Percentiles rank a stretch among this genome's conserved stretches.
phyloP scores from a whole-genome alignment of 202 grass and related monocot genomes.

The Saccharum hybrid region DNA sequence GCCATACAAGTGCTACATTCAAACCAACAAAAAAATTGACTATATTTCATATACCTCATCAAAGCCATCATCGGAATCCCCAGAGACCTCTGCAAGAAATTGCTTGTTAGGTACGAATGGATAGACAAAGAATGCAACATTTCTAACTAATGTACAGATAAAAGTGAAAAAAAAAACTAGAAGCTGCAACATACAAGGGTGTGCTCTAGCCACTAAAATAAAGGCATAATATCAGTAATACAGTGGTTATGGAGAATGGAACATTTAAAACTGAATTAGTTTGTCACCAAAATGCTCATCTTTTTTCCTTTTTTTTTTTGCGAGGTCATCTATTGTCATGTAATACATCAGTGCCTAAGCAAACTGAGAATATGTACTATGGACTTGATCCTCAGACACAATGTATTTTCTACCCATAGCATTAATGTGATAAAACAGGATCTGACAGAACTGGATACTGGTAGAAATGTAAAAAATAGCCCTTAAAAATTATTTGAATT shows the following conservation, averaged over 20 bases:
- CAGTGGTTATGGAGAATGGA: neutral
- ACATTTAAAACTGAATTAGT: neutral
- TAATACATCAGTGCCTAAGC: neutral
- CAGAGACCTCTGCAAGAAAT: constrained; percentile 61
- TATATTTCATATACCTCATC: constrained; percentile 61
- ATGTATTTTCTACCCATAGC: constrained; percentile 10
- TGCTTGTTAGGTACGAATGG: constrained; percentile 20
- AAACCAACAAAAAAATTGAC: constrained; percentile 15
- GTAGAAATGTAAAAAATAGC: neutral
- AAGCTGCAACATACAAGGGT: constrained; percentile 16
- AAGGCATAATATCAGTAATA: constrained; percentile 3
- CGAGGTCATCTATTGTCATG: neutral
- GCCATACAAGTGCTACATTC: constrained; percentile 5
- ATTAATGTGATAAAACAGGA: constrained; percentile 16
- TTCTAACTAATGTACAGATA: constrained; percentile 19
- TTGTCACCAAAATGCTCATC: neutral
- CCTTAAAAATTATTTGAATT: neutral
- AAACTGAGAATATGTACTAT: constrained; percentile 15
- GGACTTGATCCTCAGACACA: neutral
- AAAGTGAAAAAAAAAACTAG: neutral
- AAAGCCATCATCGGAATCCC: constrained; percentile 65
- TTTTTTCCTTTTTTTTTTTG: no score
- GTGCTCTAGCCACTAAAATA: constrained; percentile 17
- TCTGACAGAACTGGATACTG: neutral
- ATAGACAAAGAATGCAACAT: constrained; percentile 1